These are phyloP conservation scores for Cladophialophora carrionii DNA, from an alignment of 2,329 filamentous ascomycete genomes.

Conservation along the genomic window DNA sequence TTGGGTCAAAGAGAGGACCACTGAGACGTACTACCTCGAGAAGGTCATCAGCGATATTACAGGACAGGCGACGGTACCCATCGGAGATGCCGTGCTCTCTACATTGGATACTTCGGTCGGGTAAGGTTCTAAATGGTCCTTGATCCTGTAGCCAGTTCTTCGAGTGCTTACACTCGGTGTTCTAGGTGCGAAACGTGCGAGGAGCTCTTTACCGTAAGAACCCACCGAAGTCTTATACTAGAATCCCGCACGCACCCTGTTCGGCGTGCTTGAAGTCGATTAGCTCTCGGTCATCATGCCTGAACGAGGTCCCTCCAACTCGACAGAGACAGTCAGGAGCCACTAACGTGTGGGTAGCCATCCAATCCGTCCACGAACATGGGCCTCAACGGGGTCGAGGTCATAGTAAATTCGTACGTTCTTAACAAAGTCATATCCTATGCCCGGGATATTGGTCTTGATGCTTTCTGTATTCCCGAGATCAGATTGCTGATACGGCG, in stretches of 20 bases:
- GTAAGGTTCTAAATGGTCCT: neutral
- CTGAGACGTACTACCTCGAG: constrained; percentile 69
- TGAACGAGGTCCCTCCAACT: neutral
- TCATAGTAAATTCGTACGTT: constrained; percentile 65
- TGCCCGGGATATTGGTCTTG: neutral
- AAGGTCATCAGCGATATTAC: constrained; percentile 61
- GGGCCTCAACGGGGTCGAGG: constrained; percentile 66
- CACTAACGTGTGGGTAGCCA: constrained; percentile 3
- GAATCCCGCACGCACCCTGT: neutral
- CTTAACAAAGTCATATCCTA: neutral
- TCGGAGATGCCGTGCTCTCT: constrained; percentile 70
- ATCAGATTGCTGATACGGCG: neutral
- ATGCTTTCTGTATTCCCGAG: neutral
- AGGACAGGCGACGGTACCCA: constrained; percentile 60
- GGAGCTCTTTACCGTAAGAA: constrained; percentile 61
- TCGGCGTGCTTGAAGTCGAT: neutral
- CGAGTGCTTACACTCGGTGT: neutral
- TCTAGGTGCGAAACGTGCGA: constrained; percentile 65
- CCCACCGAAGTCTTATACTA: neutral
- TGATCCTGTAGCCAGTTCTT: neutral
- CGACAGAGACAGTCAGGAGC: neutral
- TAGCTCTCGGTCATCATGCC: neutral
- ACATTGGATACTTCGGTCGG: constrained; percentile 64
- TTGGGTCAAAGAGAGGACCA: constrained; percentile 59
- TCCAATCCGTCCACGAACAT: constrained; percentile 34